These are phyloP conservation scores for Microbotryum silenes-acaulis DNA, from an alignment of 1,284 basidiomycete species.

Conservation along the genomic window DNA sequence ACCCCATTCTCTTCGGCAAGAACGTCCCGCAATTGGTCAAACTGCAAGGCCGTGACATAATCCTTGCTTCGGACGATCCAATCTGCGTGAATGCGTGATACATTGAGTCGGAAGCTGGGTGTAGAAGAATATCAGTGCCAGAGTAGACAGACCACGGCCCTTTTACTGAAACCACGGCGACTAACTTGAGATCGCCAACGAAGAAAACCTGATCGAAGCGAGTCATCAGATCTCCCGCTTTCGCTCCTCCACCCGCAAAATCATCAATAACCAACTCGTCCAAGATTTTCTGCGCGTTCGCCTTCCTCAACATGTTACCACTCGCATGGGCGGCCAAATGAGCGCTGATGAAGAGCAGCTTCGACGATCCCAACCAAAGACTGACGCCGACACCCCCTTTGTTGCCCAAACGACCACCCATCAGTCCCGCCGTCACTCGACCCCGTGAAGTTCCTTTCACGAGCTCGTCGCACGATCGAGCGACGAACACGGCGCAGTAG, in stretches of 20 bases:
- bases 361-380: conserved; percentile 61
- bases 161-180: not conserved
- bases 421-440: conserved; percentile 73
- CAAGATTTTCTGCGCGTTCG: conserved; percentile 46
- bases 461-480: conserved; percentile 43
- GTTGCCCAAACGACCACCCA: conserved; percentile 67
- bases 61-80: conserved; percentile 49
- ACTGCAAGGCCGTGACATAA: conserved; percentile 45
- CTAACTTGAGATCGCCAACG: conserved; percentile 55
- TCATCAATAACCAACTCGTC: conserved; percentile 47
- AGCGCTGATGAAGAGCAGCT: conserved; percentile 74
- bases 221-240: conserved; percentile 57
- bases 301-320: conserved; percentile 19
- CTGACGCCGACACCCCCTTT: conserved; percentile 79
- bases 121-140: not conserved
- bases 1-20: conserved; percentile 51
- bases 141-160: not conserved
- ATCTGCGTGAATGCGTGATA: conserved; percentile 48
- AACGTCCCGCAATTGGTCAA: conserved; percentile 68
- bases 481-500: conserved; percentile 50
- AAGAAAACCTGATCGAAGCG: conserved; percentile 75
- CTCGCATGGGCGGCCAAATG: conserved; percentile 71
- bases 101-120: conserved; percentile 48
- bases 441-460: conserved; percentile 45
- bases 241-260: conserved; percentile 39